phyloP scores from a whole-genome alignment of 768 basidiomycete genomes.

The Termitomyces titanicus region DNA sequence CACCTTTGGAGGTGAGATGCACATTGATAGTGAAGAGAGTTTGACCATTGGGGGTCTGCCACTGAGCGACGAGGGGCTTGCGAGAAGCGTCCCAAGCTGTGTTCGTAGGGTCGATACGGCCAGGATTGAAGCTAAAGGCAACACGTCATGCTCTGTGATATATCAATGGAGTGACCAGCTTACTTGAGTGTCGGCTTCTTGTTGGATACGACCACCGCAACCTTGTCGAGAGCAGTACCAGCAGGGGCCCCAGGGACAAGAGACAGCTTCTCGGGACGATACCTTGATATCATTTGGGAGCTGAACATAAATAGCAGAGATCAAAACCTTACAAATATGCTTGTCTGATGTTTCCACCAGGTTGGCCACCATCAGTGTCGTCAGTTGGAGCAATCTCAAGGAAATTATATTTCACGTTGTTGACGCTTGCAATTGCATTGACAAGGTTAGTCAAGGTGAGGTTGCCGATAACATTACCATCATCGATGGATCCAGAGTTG shows the following conservation, averaged over 20 bases:
- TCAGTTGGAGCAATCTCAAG: constrained; percentile 49
- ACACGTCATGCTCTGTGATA: background rate
- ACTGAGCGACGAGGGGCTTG: constrained; percentile 58
- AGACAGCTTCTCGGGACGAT: constrained; percentile 45
- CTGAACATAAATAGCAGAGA: background rate
- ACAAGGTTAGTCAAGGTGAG: constrained; percentile 48
- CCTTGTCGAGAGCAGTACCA: constrained; percentile 46
- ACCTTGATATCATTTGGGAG: constrained; percentile 21
- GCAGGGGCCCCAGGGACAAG: constrained; percentile 41
- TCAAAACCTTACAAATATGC: constrained; percentile 48
- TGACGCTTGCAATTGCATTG: constrained; percentile 41
- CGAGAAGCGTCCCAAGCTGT: constrained; percentile 51
- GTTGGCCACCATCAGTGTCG: constrained; percentile 54
- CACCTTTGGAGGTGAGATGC: constrained; percentile 56
- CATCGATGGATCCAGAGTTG: constrained; percentile 47
- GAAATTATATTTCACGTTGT: constrained; percentile 44
- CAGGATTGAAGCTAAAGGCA: constrained; percentile 53
- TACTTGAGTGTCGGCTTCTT: constrained; percentile 41
- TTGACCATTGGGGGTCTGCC: constrained; percentile 41
- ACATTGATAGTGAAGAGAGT: constrained; percentile 58
- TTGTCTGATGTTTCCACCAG: constrained; percentile 61
- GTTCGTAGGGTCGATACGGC: constrained; percentile 56
- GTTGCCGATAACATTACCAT: constrained; percentile 52
- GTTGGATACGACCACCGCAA: constrained; percentile 29
- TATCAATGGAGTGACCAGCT: constrained; percentile 2